Evolutionary conservation across 352 stramenopile species (phyloP).

Genomic region (Pythium guiyangense): DNA sequence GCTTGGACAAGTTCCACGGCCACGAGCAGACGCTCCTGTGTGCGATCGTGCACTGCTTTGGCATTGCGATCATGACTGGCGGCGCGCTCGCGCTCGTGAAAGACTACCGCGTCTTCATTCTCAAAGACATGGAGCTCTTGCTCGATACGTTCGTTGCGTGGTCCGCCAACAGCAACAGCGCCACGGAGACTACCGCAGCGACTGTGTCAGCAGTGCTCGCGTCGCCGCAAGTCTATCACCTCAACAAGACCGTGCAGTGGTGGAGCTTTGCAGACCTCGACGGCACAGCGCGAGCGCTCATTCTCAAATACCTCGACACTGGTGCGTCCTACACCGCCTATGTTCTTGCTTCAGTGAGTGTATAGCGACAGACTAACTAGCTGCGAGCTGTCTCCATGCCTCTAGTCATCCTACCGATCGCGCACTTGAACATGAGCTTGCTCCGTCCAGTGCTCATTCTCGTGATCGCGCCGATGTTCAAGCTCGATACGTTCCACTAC

Average conservation of each 20-base stretch:
- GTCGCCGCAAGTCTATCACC: slow-evolving; percentile 14
- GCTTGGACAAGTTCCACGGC: slow-evolving; percentile 43
- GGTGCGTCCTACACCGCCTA: slow-evolving; percentile 15
- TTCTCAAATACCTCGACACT: slow-evolving; percentile 46
- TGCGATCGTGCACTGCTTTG: slow-evolving; percentile 68
- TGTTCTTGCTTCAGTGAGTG: no score
- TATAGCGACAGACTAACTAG: no score
- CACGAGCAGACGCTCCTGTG: slow-evolving; percentile 61
- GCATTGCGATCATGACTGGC: slow-evolving; percentile 34
- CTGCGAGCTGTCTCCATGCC: no score
- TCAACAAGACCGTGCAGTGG: slow-evolving; percentile 32
- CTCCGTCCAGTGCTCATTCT: slow-evolving; percentile 59
- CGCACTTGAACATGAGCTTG: slow-evolving; percentile 63
- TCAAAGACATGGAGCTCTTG: slow-evolving; percentile 48
- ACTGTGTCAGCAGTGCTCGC: background rate
- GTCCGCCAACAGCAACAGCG: background rate
- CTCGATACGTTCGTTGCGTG: slow-evolving; percentile 20
- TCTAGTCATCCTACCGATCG: background rate
- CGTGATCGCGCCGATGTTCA: slow-evolving; percentile 62
- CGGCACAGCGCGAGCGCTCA: slow-evolving; percentile 32
- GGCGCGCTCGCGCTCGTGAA: slow-evolving; percentile 37
- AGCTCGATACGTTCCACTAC: slow-evolving; percentile 72
- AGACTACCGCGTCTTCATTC: slow-evolving; percentile 39
- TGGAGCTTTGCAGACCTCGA: slow-evolving; percentile 65
- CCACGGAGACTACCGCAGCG: background rate